Base-by-base conservation (phyloP, 345 rosid genomes). In the Lepidium aucheri region DNA sequence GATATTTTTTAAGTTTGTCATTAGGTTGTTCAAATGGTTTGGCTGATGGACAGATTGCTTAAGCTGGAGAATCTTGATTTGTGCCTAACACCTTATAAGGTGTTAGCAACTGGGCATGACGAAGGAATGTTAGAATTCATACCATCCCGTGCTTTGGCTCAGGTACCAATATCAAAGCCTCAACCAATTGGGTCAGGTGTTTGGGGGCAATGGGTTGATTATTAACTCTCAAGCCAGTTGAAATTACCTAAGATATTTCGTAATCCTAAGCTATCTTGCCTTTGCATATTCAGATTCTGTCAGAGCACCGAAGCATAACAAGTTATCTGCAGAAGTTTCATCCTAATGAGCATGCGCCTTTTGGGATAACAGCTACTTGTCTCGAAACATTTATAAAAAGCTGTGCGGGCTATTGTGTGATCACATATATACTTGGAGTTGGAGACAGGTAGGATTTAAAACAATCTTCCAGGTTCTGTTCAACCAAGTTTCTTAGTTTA, bases 381-480 rank as follows among this genome's bases (percentile, higher is more conserved):
- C 99, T 88, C 8, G 97, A 90, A 63, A 94, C 99, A 32, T 94
- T 94, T 60, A 94, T 94, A 63, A 94, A 90, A 78, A 94, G 97
- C 70, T 94, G 99, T 72, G 99, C 99, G n/a, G 97, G 97, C 66
- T 88, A 94, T 81, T 94, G 96, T 47, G 99, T 90, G 68, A 94
- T 90, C 76, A 94, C 99, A 34, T 90, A 94, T 68, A 90, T 94
- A 65, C 76, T 94, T 55, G 99, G 99, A 12, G 81, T 94, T 67
- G 97, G 99, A 80, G 99, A 94, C 83, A 85, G 99, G 99, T 90
- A 13, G 26, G 26, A 24, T 24, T 2, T 3, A 24, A 20, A 24
- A 24, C 59, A 36, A 34, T 12, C 4, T 14, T 14, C 9, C 1
- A 1, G 8, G 15, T 13, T 44, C 24, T 53, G 20, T 44, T 69